Percentiles rank a stretch among this genome's conserved stretches.
These are phyloP conservation scores for Solanum chiquidenum DNA, from an alignment of 257 asterid genomes.

Conservation along the genomic window DNA sequence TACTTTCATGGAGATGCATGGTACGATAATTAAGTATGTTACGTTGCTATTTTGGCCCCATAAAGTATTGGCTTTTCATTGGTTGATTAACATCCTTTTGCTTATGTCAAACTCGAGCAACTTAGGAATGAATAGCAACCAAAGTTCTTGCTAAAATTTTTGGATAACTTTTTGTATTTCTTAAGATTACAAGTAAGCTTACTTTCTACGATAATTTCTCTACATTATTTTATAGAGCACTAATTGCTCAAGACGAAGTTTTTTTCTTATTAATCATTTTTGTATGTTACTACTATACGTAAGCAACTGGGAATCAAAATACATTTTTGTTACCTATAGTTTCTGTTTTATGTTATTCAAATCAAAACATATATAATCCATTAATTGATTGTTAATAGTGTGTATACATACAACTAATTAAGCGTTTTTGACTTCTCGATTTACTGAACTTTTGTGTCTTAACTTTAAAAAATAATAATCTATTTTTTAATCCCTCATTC, in stretches of 20 bases:
- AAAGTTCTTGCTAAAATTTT: too few relatives aligned
- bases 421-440: not conserved
- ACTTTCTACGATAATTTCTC: too few relatives aligned
- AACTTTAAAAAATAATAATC: too few relatives aligned
- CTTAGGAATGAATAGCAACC: too few relatives aligned
- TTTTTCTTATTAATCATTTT: not conserved
- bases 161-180: too few relatives aligned
- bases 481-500: not conserved
- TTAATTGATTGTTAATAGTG: not conserved
- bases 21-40: not conserved
- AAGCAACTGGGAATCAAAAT: not conserved
- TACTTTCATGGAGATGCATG: not conserved
- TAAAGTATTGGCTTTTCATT: not conserved
- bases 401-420: not conserved
- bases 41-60: not conserved
- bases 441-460: not conserved
- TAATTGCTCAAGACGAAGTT: not conserved
- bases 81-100: not conserved
- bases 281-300: not conserved
- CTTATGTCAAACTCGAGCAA: not conserved
- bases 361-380: not conserved
- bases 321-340: not conserved
- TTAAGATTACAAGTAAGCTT: too few relatives aligned
- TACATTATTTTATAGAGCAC: not conserved
- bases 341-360: not conserved